These are phyloP conservation scores for Amylocarpus encephaloides DNA, from an alignment of 2,329 filamentous ascomycete genomes.

Conservation along the genomic window DNA sequence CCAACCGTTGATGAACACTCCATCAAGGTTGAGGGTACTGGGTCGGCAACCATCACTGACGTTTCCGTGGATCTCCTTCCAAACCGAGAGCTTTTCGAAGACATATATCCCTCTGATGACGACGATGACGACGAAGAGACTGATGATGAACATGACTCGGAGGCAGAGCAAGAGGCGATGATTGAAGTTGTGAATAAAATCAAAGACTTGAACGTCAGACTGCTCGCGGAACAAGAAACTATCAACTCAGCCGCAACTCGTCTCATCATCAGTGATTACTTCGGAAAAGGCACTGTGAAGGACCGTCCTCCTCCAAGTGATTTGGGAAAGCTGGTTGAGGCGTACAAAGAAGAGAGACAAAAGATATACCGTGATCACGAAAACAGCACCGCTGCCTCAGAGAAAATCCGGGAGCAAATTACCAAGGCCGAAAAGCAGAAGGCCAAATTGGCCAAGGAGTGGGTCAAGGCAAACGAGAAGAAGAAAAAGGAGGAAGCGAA, in stretches of 20 bases:
- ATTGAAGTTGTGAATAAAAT: conserved; percentile 20
- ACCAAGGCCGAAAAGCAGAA: conserved; percentile 31
- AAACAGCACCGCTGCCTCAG: conserved; percentile 29
- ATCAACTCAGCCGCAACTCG: conserved; percentile 27
- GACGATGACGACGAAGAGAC: conserved; percentile 29
- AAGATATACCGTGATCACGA: conserved; percentile 37
- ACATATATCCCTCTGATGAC: conserved; percentile 32
- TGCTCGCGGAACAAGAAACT: conserved; percentile 28
- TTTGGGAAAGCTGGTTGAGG: conserved; percentile 21
- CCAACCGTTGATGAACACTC: conserved; percentile 48
- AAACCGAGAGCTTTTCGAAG: conserved; percentile 40
- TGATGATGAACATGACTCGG: conserved; percentile 28
- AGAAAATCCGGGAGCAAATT: conserved; percentile 33
- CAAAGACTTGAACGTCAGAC: conserved; percentile 18
- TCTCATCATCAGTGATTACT: conserved; percentile 24
- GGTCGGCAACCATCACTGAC: conserved; percentile 53
- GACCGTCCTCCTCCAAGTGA: conserved; percentile 17
- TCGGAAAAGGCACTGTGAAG: conserved; percentile 20
- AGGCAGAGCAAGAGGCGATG: conserved; percentile 25
- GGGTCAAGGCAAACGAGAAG: conserved; percentile 33
- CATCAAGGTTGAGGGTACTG: conserved; percentile 54
- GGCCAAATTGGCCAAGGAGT: conserved; percentile 22
- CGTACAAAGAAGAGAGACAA: conserved; percentile 25
- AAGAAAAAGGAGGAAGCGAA: conserved; percentile 33
- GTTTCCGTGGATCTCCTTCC: conserved; percentile 53